Percentiles rank a stretch among this genome's conserved stretches.
These are phyloP conservation scores for Staphylotrichum longicolle DNA, from an alignment of 495 filamentous ascomycete species.

Conservation along the genomic window DNA sequence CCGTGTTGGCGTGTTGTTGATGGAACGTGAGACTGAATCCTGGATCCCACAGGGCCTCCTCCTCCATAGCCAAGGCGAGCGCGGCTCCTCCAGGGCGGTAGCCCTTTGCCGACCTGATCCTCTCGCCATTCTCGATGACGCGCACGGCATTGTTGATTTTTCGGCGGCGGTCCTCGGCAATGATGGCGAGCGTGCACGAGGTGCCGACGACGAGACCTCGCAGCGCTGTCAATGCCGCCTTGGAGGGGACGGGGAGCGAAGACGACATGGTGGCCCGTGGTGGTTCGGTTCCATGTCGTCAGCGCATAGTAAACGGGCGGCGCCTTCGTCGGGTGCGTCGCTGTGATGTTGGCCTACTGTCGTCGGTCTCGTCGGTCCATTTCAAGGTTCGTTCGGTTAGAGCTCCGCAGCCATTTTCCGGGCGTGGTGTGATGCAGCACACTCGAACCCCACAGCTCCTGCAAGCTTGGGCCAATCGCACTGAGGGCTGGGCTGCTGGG, in stretches of 20 bases:
- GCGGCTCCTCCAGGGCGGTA: conserved; percentile 39
- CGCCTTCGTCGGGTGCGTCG: conserved; percentile 10
- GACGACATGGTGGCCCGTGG: conserved; percentile 37
- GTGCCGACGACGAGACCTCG: conserved; percentile 52
- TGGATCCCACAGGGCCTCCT: conserved; percentile 27
- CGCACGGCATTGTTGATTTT: conserved; percentile 46
- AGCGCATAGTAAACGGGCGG: conserved; percentile 21
- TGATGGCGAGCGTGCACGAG: conserved; percentile 51
- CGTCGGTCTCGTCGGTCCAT: not conserved
- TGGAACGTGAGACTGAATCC: conserved; percentile 9
- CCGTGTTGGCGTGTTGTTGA: not conserved
- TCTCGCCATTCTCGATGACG: conserved; percentile 48
- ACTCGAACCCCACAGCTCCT: conserved; percentile 12
- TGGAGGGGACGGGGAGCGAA: conserved; percentile 52
- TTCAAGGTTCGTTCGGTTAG: not conserved
- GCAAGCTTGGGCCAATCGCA: conserved; percentile 5
- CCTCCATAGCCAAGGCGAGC: conserved; percentile 53
- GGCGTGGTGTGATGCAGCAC: conserved; percentile 1
- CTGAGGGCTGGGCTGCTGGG: not conserved
- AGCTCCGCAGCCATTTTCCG: conserved; percentile 13
- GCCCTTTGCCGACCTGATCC: conserved; percentile 40
- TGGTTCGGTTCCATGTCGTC: conserved; percentile 30
- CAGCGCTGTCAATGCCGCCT: conserved; percentile 52
- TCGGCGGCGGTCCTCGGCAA: conserved; percentile 55
- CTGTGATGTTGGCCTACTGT: not conserved